Base-by-base conservation (phyloP, 305 asterid genomes). In the Withania somnifera region DNA sequence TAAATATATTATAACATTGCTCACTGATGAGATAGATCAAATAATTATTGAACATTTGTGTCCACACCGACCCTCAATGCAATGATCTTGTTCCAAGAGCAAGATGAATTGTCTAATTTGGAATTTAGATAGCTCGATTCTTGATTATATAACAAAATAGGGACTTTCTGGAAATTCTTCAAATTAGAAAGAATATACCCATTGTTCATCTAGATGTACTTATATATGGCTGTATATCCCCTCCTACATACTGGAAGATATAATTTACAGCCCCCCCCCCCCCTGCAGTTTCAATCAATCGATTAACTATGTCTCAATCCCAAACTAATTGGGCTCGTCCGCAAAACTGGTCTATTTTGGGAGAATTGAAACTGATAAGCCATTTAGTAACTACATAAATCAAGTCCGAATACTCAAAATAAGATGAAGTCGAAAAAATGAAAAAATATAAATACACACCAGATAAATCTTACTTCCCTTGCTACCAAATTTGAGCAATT, bases 401-500 rank as follows among this genome's bases (percentile, higher is more conserved):
- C 22, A 73, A 73, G 15, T 47, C 7, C 0, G 19, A 73, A 47
- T 26, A n/a, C 58, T 26, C 5, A 26, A 45, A 75, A 10, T 6
- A 50, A 28, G 10, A 40, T 26, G 1, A 11, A 19, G n/a, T n/a
- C 19, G 24, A 32, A 32, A 64, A 17, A 15, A 6, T 14, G 7
- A 42, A 28, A 26, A 28, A 24, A 4, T 13, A 2, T 1, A 11
- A 60, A 6, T 28, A 61, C 24, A 13, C 80, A 95, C 98, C 91
- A 95, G 90, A 85, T 88, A 95, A 86, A 95, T 93, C 86, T 93
- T 91, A 88, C 98, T 95, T 79, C 96, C 98, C 80, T 93, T 90
- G 45, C 91, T 85, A 8, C 98, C 98, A 50, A 95, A 95, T 32
- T 87, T 90, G 75, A 95, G 98, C 90, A 95, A 77, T 80, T 90